These are phyloP conservation scores for Thermothelomyces thermophilus DNA, from an alignment of 2,329 filamentous ascomycete species.

Conservation along the genomic window DNA sequence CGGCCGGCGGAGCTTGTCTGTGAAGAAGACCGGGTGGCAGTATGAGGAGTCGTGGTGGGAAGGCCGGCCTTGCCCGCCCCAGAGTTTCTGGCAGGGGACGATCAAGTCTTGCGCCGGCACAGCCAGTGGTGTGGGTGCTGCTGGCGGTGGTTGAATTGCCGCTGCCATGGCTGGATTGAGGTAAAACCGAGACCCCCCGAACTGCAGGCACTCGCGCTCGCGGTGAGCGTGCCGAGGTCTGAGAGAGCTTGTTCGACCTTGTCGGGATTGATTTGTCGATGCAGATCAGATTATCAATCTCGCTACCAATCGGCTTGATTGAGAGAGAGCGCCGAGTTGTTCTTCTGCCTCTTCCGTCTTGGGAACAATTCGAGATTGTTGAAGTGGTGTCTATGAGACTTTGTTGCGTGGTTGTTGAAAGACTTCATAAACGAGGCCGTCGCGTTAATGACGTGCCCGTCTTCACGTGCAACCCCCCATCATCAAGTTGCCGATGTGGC, in stretches of 20 bases:
- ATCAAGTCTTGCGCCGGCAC: conserved; percentile 4
- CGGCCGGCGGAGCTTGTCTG: conserved; percentile 52
- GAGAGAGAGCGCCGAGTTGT: no score
- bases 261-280: no score
- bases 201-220: no score
- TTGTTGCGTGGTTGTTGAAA: no score
- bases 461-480: conserved; percentile 1
- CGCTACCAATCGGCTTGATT: background rate
- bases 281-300: no score
- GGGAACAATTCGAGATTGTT: no score
- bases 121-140: background rate
- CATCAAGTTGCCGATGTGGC: conserved; percentile 16
- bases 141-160: conserved; percentile 5
- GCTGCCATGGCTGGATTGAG: conserved; percentile 12
- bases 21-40: conserved; percentile 72
- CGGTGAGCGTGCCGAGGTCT: conserved; percentile 9
- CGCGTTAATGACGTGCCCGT: conserved; percentile 1
- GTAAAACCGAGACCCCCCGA: no score
- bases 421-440: background rate
- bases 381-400: no score
- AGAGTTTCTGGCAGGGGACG: conserved; percentile 16
- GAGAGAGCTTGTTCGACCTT: background rate
- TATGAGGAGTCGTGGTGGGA: conserved; percentile 45
- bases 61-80: conserved; percentile 24
- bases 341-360: no score